These are phyloP conservation scores for Quercus robur DNA, from an alignment of 306 rosid genomes.

Conservation along the genomic window DNA sequence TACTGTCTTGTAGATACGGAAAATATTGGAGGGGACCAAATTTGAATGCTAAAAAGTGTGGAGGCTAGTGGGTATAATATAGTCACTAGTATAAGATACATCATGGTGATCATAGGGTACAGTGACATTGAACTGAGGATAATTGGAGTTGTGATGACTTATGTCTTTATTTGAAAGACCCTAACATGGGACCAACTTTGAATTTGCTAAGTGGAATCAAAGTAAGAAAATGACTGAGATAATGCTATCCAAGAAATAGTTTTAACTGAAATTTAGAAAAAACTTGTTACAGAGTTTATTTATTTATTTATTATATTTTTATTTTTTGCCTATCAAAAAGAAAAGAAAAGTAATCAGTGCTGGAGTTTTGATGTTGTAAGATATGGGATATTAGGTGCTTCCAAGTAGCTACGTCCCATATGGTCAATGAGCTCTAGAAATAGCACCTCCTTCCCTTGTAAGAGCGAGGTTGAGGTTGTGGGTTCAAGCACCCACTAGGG, in stretches of 20 bases:
- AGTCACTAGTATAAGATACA: not conserved
- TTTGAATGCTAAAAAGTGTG: too few species aligned
- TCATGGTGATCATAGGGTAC: not conserved
- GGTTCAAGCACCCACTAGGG: too few species aligned
- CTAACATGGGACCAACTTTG: not conserved
- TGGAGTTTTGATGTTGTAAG: not conserved
- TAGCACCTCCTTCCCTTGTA: too few species aligned
- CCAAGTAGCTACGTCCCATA: not conserved
- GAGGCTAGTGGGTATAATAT: not conserved
- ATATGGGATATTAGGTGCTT: not conserved
- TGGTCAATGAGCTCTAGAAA: too few species aligned
- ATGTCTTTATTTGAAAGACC: not conserved
- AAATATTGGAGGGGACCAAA: too few species aligned
- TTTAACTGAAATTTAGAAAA: not conserved
- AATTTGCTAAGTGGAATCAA: not conserved
- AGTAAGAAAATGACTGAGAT: not conserved
- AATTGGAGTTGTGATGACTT: not conserved
- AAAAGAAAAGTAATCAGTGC: not conserved
- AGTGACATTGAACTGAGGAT: not conserved
- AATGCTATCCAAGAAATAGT: not conserved
- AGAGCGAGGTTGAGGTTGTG: too few species aligned
- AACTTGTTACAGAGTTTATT: not conserved
- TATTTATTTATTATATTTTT: too few species aligned
- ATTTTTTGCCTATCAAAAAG: too few species aligned
- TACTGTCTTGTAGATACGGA: too few species aligned